phyloP scores from a whole-genome alignment of 2,329 filamentous ascomycete genomes.

The Penicillium paneum region DNA sequence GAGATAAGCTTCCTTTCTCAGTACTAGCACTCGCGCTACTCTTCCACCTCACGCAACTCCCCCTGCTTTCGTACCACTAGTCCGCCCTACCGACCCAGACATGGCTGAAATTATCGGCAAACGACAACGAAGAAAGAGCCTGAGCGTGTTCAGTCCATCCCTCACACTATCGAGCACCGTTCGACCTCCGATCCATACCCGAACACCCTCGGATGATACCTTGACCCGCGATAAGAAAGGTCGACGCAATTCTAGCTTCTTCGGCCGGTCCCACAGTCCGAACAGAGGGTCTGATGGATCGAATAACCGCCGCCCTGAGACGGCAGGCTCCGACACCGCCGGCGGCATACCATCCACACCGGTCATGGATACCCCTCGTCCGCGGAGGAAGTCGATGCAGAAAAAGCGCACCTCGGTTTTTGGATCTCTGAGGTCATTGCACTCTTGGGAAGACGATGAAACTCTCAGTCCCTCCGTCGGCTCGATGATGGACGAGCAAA shows the following conservation, averaged over 20 bases:
- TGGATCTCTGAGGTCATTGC: constrained; percentile 55
- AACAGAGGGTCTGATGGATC: constrained; percentile 27
- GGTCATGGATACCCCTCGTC: constrained; percentile 31
- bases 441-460: constrained; percentile 53
- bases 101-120: constrained; percentile 34
- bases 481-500: constrained; percentile 49
- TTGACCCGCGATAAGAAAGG: constrained; percentile 33
- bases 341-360: constrained; percentile 20
- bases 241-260: constrained; percentile 41
- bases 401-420: constrained; percentile 56
- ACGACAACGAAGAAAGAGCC: constrained; percentile 38
- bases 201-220: constrained; percentile 39
- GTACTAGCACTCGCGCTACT: constrained; percentile 5
- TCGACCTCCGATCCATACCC: constrained; percentile 30
- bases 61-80: constrained; percentile 8
- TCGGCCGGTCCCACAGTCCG: constrained; percentile 29
- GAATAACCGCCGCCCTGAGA: constrained; percentile 29
- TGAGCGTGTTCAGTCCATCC: constrained; percentile 33
- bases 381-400: constrained; percentile 44
- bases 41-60: constrained; percentile 1
- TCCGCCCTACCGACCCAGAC: constrained; percentile 9
- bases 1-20: constrained; percentile 23
- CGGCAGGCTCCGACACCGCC: constrained; percentile 27
- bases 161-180: constrained; percentile 21
- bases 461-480: constrained; percentile 51